Conservation (phyloP, 805 yeast species). For the Lipomyces orientalis region DNA sequence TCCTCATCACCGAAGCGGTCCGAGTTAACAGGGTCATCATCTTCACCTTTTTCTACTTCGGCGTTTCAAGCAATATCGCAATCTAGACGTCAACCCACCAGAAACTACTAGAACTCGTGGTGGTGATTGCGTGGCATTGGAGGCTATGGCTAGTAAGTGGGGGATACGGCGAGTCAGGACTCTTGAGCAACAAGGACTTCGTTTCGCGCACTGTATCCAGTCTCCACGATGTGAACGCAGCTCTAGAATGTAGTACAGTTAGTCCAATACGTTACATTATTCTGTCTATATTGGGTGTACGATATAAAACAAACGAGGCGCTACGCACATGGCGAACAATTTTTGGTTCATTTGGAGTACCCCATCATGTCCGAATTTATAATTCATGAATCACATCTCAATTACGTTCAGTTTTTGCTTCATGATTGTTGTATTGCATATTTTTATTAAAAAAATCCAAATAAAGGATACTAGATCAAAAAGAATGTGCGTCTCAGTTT, state of each 20-base stretch:
- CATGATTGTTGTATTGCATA: too few species aligned
- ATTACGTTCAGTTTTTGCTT: too few species aligned
- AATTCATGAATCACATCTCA: too few species aligned
- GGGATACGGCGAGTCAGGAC: not conserved
- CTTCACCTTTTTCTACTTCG: not conserved
- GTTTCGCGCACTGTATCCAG: not conserved
- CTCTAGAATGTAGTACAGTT: not conserved
- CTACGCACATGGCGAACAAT: not conserved
- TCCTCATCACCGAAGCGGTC: slow-evolving; percentile 4
- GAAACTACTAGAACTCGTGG: not conserved
- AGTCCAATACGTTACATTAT: not conserved
- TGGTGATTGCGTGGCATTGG: not conserved
- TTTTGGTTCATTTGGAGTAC: not conserved
- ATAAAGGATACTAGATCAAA: too few species aligned
- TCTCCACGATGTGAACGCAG: not conserved
- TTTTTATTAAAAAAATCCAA: too few species aligned
- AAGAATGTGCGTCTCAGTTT: too few species aligned
- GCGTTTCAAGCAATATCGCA: not conserved
- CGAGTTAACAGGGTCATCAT: slow-evolving; percentile 1
- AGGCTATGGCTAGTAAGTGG: not conserved
- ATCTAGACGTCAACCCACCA: not conserved
- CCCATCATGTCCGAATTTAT: not conserved
- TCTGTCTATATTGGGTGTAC: not conserved
- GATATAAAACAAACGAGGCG: not conserved
- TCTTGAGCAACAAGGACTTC: not conserved